Evolutionary conservation across 768 basidiomycete species (phyloP), one percentile per base, ranked within the genome.

Genomic region (Chalciporus sphaerocephalus): DNA sequence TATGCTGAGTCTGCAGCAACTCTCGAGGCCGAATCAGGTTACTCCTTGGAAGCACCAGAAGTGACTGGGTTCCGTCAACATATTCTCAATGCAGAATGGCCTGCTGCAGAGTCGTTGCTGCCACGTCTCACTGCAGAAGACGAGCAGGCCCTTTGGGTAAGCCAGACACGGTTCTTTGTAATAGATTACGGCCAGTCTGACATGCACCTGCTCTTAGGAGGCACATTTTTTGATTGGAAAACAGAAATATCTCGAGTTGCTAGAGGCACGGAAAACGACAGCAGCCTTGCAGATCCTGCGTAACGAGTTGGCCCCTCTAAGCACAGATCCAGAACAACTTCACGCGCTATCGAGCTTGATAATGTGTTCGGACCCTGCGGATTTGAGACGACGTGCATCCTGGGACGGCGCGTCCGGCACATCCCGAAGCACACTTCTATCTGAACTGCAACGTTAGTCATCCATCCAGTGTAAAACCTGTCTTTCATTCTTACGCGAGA

Each of bases 181-280:
- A 33, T 38, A 37, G 22, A 37, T 22, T 22, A 49, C 34, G 20
- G 44, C 52, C 28, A 35, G 42, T 48, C 57, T 62, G 48, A 65
- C 46, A 30, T n/a, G n/a, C 47, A 38, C 50, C 48, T 49, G 50
- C 47, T 55, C 50, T 43, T 50, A 95, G 86, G 83, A 87, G 57
- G 85, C 87, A 17, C 81, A 74, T 50, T 96, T 94, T 66, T 72
- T 94, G 50, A 89, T 99, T 53, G 85, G 83, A 49, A 85, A 88
- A 67, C 96, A 99, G 77, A 94, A 96, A 69, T 99, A 96, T 66
- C 74, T 98, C 33, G 96, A 99, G 61, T 73, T 90, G 16, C 73
- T 99, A 40, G 95, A 97, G 59, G 76, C 79, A 4, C 79, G 78
- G 56, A 82, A 84, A 69, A 86, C 82, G 2, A 87, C 87, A 36